These are phyloP conservation scores for Phyllosticta citrichinensis DNA, from an alignment of 2,329 filamentous ascomycete genomes.

Conservation along the genomic window DNA sequence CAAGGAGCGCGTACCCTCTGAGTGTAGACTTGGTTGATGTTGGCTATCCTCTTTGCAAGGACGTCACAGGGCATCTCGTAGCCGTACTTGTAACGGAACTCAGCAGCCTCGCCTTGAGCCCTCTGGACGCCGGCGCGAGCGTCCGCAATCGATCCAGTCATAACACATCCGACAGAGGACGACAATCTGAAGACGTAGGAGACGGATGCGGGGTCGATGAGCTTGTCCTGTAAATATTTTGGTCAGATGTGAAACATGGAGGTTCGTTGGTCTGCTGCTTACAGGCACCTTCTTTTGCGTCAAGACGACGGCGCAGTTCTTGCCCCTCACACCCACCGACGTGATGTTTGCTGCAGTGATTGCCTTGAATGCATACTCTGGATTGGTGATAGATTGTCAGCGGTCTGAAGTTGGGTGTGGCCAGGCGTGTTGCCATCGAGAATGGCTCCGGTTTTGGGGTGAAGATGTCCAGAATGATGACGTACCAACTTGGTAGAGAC, in stretches of 20 bases:
- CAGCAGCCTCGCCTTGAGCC: conserved; percentile 88
- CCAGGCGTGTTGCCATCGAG: background rate
- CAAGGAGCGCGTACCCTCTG: conserved; percentile 56
- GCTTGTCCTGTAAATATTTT: conserved; percentile 56
- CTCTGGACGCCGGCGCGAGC: conserved; percentile 81
- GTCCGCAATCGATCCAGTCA: conserved; percentile 97
- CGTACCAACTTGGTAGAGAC: conserved; percentile 81
- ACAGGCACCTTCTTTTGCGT: conserved; percentile 96
- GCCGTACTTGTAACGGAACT: conserved; percentile 97
- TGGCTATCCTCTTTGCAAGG: conserved; percentile 89
- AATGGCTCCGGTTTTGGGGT: background rate
- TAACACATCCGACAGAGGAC: conserved; percentile 91
- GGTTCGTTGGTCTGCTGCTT: background rate
- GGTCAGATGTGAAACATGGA: background rate
- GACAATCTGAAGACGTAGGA: conserved; percentile 97
- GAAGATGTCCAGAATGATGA: background rate
- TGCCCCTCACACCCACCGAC: conserved; percentile 89
- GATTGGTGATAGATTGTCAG: background rate
- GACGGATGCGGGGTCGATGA: conserved; percentile 94
- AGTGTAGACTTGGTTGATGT: conserved; percentile 99
- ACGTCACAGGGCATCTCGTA: conserved; percentile 99
- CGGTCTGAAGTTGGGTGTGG: background rate
- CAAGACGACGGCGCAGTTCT: conserved; percentile 92
- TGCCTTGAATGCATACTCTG: conserved; percentile 99
- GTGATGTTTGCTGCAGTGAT: conserved; percentile 99